Evolutionary conservation across 768 basidiomycete genomes (phyloP), one percentile per base, ranked within the genome.

Genomic region (Tricholoma terreum): DNA sequence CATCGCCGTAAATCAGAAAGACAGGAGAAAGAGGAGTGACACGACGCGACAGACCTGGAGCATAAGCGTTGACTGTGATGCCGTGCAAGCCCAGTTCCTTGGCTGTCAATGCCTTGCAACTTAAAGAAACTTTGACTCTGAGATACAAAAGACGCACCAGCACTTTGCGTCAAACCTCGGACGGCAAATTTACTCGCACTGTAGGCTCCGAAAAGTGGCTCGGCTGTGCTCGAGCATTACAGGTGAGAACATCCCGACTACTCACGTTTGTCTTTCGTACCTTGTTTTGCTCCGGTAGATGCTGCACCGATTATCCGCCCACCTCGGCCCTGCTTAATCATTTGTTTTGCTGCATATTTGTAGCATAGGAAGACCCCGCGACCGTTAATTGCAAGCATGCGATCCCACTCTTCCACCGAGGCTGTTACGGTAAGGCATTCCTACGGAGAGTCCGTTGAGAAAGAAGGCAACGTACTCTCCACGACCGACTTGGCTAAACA

Each of bases 251-350:
- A 46, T 27, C 7, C 4, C 21, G 24, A 46, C 24, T 6, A 2
- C 12, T 24, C 34, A 46, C 12, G 21, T 46, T 46, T 12, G 15
- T 46, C 14, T 24, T 24, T 27, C 14, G 9, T 51, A 73, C 80
- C 79, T 71, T 66, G 60, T 54, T 73, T 73, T 2, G 75, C 79
- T 1, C 68, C 69, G 1, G 71, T 62, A 4, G 79, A 78, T 0
- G 64, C 70, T 10, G 75, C 75, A 7, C 75, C 76, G 19, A 78
- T 70, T 27, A 77, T 71, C n/a, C 74, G 63, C 19, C 77, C 77
- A 1, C 77, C 77, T 19, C 67, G 65, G 2, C 74, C 75, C 63
- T 77, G 76, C 17, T 64, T 62, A 46, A 78, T 69, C 77, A 78
- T 77, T 42, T 69, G 69, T 17, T 64, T 58, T 6, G 69, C 77